Evolutionary conservation across 768 basidiomycete genomes (phyloP).

Genomic region (Cystobasidium onofrii): DNA sequence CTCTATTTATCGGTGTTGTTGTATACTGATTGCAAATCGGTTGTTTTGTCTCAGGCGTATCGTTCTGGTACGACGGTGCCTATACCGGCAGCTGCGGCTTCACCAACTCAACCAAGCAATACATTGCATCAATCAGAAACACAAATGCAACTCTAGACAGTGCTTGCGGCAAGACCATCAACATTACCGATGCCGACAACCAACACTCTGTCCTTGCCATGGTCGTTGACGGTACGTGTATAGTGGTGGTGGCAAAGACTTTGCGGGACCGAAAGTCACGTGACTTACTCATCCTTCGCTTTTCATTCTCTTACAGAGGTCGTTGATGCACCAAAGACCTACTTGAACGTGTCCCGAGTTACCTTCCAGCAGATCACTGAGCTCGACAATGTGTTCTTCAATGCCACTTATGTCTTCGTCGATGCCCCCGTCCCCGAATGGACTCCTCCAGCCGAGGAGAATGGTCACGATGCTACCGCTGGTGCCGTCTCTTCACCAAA

Average conservation of each 20-base stretch:
- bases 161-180: conserved; percentile 11
- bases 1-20: neutral
- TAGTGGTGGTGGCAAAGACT: neutral
- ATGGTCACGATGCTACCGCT: neutral
- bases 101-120: conserved; percentile 17
- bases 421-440: neutral
- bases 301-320: neutral
- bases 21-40: neutral
- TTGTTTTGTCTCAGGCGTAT: conserved; percentile 3
- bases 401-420: conserved; percentile 1
- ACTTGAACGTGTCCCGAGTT: conserved; percentile 14
- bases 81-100: conserved; percentile 21
- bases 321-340: neutral
- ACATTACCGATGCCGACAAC: neutral
- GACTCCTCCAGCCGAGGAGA: neutral
- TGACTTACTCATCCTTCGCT: neutral
- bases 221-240: conserved; percentile 24
- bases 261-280: too few species aligned
- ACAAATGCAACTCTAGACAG: neutral
- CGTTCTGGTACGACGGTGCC: neutral
- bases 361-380: conserved; percentile 8
- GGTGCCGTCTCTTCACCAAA: neutral
- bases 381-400: neutral
- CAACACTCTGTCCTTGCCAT: conserved; percentile 4
- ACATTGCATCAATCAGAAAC: conserved; percentile 18